Evolutionary conservation across 768 basidiomycete species (phyloP).

Genomic region (Inosperma sp.): DNA sequence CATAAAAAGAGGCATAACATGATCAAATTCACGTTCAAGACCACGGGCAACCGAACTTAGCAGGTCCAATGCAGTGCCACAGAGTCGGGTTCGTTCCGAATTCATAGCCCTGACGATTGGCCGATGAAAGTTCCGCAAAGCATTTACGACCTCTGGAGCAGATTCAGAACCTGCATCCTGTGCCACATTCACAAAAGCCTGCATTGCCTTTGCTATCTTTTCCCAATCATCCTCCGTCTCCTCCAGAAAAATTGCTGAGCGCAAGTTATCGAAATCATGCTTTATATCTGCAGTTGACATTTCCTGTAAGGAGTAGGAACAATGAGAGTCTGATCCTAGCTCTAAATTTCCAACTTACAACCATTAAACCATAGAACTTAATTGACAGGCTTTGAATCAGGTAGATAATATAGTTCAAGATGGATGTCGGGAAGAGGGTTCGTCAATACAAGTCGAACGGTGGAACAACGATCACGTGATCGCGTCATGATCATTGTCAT

Average conservation of each 20-base stretch:
- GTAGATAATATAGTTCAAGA: too few relatives aligned
- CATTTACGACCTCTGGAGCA: conserved; percentile 45
- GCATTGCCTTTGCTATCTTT: conserved; percentile 48
- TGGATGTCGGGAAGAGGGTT: too few relatives aligned
- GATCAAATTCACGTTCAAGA: conserved; percentile 60
- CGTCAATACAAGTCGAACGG: too few relatives aligned
- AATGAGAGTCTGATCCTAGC: neutral
- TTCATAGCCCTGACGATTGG: conserved; percentile 55
- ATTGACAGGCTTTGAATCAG: too few relatives aligned
- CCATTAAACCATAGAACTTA: too few relatives aligned
- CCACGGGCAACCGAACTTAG: conserved; percentile 49
- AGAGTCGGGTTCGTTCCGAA: conserved; percentile 73
- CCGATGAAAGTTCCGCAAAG: conserved; percentile 48
- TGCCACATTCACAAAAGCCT: conserved; percentile 43
- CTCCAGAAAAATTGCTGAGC: conserved; percentile 36
- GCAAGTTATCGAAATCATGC: conserved; percentile 40
- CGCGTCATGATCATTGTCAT: too few relatives aligned
- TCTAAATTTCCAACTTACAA: neutral
- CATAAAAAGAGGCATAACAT: conserved; percentile 60
- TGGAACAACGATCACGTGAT: too few relatives aligned
- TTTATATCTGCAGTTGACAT: conserved; percentile 50
- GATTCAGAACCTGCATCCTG: conserved; percentile 50
- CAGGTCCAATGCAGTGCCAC: conserved; percentile 61
- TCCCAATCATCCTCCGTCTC: conserved; percentile 86
- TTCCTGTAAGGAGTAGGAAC: neutral